Conservation (phyloP, 176 grass and related monocot species). For the Raddia distichophylla region DNA sequence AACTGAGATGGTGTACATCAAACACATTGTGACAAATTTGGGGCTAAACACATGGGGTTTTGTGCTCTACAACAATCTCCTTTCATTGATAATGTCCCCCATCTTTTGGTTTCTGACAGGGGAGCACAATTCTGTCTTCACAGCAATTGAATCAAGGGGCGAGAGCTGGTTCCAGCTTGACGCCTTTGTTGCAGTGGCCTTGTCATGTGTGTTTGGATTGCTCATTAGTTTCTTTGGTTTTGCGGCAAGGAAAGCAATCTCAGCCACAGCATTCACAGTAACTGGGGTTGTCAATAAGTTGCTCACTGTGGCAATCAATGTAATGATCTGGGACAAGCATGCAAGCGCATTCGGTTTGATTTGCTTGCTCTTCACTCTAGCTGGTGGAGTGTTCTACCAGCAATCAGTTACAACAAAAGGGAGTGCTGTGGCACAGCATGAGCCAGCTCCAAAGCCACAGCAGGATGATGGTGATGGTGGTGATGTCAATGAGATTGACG, state of each 20-base stretch:
- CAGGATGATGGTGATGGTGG: constrained; percentile 1
- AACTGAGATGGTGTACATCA: constrained; percentile 93
- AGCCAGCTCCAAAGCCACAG: constrained; percentile 15
- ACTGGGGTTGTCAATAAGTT: constrained; percentile 88
- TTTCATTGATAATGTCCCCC: constrained; percentile 67
- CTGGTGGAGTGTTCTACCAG: constrained; percentile 76
- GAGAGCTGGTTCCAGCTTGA: constrained; percentile 63
- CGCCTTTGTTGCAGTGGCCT: constrained; percentile 62
- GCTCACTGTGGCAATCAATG: constrained; percentile 83
- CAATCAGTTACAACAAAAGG: constrained; percentile 68
- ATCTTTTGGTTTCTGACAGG: constrained; percentile 81
- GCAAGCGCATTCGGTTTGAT: constrained; percentile 46
- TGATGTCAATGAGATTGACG: constrained; percentile 38
- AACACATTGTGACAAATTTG: constrained; percentile 76
- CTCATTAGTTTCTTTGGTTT: constrained; percentile 93
- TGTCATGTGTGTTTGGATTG: constrained; percentile 74
- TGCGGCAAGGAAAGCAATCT: constrained; percentile 72
- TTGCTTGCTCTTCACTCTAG: constrained; percentile 68
- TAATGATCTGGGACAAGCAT: constrained; percentile 89
- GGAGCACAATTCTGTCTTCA: constrained; percentile 53
- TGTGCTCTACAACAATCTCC: constrained; percentile 80
- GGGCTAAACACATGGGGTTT: constrained; percentile 86
- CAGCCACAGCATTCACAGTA: constrained; percentile 85
- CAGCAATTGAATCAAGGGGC: constrained; percentile 32
- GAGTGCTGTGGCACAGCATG: constrained; percentile 28